Conservation (phyloP, 345 rosid species). For the Cardamine resedifolia region DNA sequence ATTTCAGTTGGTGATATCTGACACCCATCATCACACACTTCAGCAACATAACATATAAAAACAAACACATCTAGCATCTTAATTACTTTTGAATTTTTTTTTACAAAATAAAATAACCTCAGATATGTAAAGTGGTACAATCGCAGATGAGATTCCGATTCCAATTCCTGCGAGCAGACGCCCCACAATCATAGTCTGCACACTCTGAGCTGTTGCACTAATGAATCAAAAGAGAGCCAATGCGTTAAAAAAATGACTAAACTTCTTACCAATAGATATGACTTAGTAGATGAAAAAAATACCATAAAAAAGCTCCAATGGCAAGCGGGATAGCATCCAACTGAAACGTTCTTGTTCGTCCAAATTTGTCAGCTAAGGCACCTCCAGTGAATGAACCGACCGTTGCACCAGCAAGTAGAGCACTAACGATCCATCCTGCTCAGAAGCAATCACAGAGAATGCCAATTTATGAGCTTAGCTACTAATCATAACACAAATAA, state of each 20-base stretch:
- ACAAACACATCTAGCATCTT: neutral
- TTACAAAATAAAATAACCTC: too few species aligned
- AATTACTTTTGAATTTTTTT: too few species aligned
- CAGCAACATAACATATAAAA: constrained; percentile 9
- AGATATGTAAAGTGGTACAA: constrained; percentile 97
- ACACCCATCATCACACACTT: constrained; percentile 18
- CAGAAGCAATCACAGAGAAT: constrained; percentile 18
- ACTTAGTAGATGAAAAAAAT: constrained; percentile 17
- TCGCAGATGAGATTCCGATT: constrained; percentile 93
- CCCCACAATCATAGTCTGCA: constrained; percentile 93
- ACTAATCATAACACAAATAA: constrained; percentile 5
- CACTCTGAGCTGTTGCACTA: constrained; percentile 90
- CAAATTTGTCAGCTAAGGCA: constrained; percentile 89
- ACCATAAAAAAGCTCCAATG: constrained; percentile 87
- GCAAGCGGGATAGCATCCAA: constrained; percentile 93
- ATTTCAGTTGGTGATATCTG: constrained; percentile 99
- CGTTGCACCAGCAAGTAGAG: constrained; percentile 96
- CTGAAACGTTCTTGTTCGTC: constrained; percentile 87
- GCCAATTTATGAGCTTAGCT: constrained; percentile 4
- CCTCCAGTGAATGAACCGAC: constrained; percentile 98
- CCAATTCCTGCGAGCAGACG: constrained; percentile 97
- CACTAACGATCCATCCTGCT: constrained; percentile 95
- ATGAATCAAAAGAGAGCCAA: constrained; percentile 21
- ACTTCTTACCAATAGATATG: neutral
- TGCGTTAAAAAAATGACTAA: constrained; percentile 21